Conservation (phyloP, 768 basidiomycete genomes). For the Lentinula raphanica region DNA sequence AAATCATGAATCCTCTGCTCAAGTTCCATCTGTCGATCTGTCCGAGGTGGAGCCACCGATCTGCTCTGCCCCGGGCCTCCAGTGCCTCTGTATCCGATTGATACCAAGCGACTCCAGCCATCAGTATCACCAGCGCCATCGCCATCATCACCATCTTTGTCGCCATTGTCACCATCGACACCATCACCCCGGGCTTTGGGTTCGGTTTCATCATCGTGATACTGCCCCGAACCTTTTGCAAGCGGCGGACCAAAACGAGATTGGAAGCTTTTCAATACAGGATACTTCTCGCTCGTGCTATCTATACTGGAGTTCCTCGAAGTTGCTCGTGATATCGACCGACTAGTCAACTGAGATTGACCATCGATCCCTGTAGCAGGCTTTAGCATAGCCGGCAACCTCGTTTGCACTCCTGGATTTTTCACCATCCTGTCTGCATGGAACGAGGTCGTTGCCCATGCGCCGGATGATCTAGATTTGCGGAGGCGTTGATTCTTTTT, state of each 20-base stretch:
- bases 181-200: not conserved
- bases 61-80: not conserved
- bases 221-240: not conserved
- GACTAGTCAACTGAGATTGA: not conserved
- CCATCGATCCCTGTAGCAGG: not conserved
- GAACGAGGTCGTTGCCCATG: not conserved
- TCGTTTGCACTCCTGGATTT: not conserved
- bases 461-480: not conserved
- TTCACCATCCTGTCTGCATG: slow-evolving; percentile 3
- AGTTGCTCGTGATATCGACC: not conserved
- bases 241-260: not conserved
- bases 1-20: slow-evolving; percentile 3
- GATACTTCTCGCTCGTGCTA: not conserved
- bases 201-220: not conserved
- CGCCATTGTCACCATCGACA: not conserved
- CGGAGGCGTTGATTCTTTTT: no score
- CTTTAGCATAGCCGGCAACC: no score
- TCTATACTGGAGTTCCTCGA: slow-evolving; percentile 3
- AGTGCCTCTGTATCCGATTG: not conserved
- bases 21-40: slow-evolving; percentile 5
- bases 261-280: not conserved
- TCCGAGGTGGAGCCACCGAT: not conserved
- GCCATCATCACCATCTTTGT: no score
- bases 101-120: not conserved
- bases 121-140: no score